Percentiles rank a stretch among this genome's conserved stretches.
These are phyloP conservation scores for Ephemerocybe angulata DNA, from an alignment of 768 basidiomycete species.

Conservation along the genomic window DNA sequence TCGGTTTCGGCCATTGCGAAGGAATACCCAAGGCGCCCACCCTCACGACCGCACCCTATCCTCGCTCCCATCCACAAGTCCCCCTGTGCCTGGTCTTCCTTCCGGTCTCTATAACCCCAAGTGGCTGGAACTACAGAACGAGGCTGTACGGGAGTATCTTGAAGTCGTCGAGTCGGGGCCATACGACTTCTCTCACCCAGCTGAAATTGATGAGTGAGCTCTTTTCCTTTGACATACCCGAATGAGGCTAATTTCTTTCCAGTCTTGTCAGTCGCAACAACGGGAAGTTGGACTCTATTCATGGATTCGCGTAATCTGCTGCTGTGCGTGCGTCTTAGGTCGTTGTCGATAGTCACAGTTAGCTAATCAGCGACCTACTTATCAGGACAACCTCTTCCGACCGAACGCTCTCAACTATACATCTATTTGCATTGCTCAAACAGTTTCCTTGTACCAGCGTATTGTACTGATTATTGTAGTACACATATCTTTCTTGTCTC, in stretches of 20 bases:
- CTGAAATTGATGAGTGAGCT: background rate
- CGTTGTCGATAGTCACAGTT: too few relatives aligned
- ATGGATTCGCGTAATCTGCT: background rate
- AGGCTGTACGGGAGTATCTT: background rate
- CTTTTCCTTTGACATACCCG: too few relatives aligned
- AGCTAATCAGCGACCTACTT: too few relatives aligned
- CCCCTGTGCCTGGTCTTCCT: background rate
- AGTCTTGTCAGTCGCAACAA: background rate
- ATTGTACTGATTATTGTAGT: too few relatives aligned
- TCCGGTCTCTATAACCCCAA: background rate
- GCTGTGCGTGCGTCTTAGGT: too few relatives aligned
- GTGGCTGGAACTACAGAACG: background rate
- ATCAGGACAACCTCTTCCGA: too few relatives aligned
- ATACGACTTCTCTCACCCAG: background rate
- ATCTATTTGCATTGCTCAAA: too few relatives aligned
- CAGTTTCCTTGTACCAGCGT: too few relatives aligned
- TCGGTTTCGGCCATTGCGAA: background rate
- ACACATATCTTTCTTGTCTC: too few relatives aligned
- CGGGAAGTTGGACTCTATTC: background rate
- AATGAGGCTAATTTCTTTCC: too few relatives aligned
- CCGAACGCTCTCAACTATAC: too few relatives aligned
- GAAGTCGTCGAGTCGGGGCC: background rate
- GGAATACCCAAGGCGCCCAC: background rate
- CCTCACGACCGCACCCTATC: background rate
- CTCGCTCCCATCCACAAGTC: background rate